Evolutionary conservation across 768 basidiomycete species (phyloP).

Genomic region (Kwoniella heveanensis): DNA sequence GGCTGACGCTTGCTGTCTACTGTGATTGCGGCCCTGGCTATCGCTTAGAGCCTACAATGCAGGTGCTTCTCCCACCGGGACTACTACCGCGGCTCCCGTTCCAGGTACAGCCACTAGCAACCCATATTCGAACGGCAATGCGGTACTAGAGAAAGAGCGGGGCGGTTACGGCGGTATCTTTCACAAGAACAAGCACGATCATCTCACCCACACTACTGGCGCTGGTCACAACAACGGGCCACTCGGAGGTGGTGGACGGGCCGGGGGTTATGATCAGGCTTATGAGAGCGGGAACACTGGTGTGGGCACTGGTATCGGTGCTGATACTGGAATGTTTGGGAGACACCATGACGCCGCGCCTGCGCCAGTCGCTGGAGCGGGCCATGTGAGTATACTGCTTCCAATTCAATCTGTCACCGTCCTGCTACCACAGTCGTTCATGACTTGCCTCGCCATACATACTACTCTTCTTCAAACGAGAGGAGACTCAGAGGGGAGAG

Average conservation of each 20-base stretch:
- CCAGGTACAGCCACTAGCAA: neutral
- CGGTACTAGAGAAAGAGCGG: neutral
- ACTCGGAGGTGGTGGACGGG: slow-evolving; percentile 1
- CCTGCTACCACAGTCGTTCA: no score
- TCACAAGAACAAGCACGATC: neutral
- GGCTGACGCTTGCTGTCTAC: no score
- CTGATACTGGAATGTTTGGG: neutral
- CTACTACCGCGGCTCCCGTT: neutral
- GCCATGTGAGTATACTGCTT: slow-evolving; percentile 13
- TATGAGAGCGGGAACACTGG: neutral
- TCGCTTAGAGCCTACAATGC: neutral
- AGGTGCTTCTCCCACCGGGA: neutral
- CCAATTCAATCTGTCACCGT: no score
- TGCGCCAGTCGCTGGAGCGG: slow-evolving; percentile 5
- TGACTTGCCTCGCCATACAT: no score
- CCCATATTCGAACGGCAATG: slow-evolving; percentile 13
- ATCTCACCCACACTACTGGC: no score
- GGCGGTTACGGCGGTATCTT: slow-evolving; percentile 4
- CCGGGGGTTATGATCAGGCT: slow-evolving; percentile 1
- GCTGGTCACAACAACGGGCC: neutral
- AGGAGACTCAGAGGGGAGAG: no score
- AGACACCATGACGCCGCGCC: neutral
- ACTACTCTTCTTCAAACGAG: no score
- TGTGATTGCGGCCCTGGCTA: no score
- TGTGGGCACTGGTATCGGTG: neutral